Evolutionary conservation across 371 early-diverging fungal genomes (phyloP).

Genomic region (Smittium culicis): DNA sequence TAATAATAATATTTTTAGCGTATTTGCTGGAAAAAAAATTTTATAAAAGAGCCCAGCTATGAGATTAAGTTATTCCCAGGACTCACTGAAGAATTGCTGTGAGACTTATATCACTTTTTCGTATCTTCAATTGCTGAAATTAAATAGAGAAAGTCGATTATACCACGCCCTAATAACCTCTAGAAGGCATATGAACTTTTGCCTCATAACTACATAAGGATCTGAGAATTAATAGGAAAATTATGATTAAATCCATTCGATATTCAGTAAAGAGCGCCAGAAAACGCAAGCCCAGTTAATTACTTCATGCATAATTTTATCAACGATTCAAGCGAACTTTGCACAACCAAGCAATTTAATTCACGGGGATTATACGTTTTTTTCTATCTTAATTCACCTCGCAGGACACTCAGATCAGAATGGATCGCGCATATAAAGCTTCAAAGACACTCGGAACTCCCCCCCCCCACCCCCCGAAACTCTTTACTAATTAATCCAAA

Average conservation of each 20-base stretch:
- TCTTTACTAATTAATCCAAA: neutral
- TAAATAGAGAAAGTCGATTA: neutral
- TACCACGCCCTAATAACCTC: neutral
- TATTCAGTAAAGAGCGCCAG: constrained; percentile 1
- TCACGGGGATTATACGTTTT: neutral
- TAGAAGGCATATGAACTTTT: neutral
- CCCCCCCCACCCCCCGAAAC: neutral
- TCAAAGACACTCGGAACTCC: neutral
- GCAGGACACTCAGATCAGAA: neutral
- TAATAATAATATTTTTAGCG: neutral
- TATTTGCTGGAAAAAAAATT: neutral
- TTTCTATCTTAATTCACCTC: neutral
- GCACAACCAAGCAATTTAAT: neutral
- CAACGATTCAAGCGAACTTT: neutral
- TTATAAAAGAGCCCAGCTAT: neutral
- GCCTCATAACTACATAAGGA: neutral
- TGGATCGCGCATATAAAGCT: neutral
- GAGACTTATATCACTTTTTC: neutral
- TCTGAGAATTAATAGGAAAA: neutral
- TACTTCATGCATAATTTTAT: neutral
- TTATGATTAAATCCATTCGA: neutral
- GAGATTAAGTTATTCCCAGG: neutral
- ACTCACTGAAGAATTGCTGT: neutral
- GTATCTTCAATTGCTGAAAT: neutral
- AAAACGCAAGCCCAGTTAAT: neutral